Conservation (phyloP, 352 stramenopile genomes). For the Paralagenidium karlingii region DNA sequence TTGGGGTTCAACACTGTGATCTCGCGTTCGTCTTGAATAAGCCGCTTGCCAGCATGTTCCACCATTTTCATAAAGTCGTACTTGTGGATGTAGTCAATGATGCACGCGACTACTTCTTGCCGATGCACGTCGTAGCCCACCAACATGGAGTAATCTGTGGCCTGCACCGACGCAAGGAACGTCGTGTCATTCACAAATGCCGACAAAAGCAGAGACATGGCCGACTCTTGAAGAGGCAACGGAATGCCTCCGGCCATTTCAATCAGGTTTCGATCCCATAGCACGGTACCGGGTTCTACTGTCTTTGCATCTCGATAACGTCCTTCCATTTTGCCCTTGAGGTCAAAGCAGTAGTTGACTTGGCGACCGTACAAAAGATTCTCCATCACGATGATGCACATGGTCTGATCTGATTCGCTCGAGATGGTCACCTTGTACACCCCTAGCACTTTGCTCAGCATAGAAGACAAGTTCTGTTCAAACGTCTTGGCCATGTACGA, state of each 20-base stretch:
- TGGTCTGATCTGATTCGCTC: constrained; percentile 53
- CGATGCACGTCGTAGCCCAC: constrained; percentile 80
- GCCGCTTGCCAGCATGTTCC: constrained; percentile 74
- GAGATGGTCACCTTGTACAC: constrained; percentile 81
- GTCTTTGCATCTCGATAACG: constrained; percentile 35
- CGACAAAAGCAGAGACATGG: constrained; percentile 62
- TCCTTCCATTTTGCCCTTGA: constrained; percentile 84
- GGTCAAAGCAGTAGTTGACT: constrained; percentile 77
- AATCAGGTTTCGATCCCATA: constrained; percentile 84
- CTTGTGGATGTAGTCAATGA: constrained; percentile 87
- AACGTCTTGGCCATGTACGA: constrained; percentile 83
- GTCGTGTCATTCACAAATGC: constrained; percentile 79
- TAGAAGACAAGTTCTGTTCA: constrained; percentile 73
- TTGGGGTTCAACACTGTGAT: constrained; percentile 82
- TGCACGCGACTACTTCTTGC: constrained; percentile 76
- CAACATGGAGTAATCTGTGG: constrained; percentile 82
- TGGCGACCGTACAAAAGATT: constrained; percentile 80
- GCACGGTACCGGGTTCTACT: constrained; percentile 32
- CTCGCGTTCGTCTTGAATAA: constrained; percentile 82
- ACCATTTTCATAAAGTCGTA: constrained; percentile 88
- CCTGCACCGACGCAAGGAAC: constrained; percentile 74
- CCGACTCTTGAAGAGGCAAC: constrained; percentile 69
- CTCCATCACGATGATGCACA: constrained; percentile 84
- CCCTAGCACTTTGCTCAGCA: constrained; percentile 79
- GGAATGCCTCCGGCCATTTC: constrained; percentile 74